A percentile compares a stretch with the other conserved stretches of the same genome.
Evolutionary conservation across 257 asterid genomes (phyloP).

Genomic region (Henckelia pumila): DNA sequence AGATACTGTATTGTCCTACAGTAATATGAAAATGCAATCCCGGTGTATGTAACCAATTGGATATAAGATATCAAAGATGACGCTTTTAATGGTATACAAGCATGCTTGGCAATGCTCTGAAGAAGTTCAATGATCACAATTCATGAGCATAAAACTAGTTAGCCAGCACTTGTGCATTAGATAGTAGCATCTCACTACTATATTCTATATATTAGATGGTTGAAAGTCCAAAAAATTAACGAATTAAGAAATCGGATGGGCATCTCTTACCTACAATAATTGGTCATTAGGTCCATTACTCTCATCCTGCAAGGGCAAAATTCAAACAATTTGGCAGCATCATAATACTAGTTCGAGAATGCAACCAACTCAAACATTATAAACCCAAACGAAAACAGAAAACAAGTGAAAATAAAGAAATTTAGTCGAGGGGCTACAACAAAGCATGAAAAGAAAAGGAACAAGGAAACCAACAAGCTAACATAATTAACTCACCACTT

Average conservation of each 20-base stretch:
- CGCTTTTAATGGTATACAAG: neutral
- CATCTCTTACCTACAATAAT: neutral
- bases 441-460: slow-evolving; percentile 14
- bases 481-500: slow-evolving; percentile 35
- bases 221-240: too few species aligned
- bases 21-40: neutral
- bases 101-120: neutral
- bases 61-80: neutral
- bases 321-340: neutral
- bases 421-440: slow-evolving; percentile 2
- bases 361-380: neutral
- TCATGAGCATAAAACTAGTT: neutral
- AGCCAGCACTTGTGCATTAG: neutral
- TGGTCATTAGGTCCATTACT: neutral
- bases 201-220: neutral
- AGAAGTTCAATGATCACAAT: neutral
- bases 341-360: neutral
- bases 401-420: neutral
- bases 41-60: neutral
- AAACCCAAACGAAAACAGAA: neutral
- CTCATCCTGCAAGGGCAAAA: neutral
- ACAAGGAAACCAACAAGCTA: slow-evolving; percentile 10
- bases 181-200: neutral
- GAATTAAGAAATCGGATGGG: neutral
- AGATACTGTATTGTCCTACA: neutral